Percentiles rank a stretch among this genome's conserved stretches.
Conservation (phyloP, 306 rosid species). For the Castanospermum australe region DNA sequence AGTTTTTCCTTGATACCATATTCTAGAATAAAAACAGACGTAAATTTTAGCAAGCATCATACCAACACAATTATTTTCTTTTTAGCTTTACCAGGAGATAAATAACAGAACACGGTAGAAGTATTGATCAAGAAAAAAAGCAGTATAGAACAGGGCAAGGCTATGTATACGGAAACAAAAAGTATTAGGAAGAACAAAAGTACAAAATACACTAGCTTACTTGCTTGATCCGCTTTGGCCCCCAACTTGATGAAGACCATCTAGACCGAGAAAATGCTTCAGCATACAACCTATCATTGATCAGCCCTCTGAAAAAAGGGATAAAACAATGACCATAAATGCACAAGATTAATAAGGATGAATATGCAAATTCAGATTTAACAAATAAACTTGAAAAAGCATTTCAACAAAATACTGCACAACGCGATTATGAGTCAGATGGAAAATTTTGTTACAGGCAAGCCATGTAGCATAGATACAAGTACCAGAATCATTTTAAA, state of each 20-base stretch:
- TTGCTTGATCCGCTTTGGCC: constrained; percentile 81
- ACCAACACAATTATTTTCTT: not conserved
- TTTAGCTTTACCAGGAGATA: not conserved
- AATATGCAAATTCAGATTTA: not conserved
- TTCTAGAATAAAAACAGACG: not conserved
- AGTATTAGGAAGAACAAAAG: not conserved
- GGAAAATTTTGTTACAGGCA: not conserved
- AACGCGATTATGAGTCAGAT: not conserved
- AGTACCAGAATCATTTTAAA: not conserved
- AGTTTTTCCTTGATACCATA: not conserved
- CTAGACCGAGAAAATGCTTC: constrained; percentile 72
- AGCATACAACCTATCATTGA: constrained; percentile 59
- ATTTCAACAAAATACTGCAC: not conserved
- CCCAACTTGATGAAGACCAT: constrained; percentile 95
- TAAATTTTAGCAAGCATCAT: not conserved
- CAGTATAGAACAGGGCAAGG: not conserved
- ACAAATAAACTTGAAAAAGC: not conserved
- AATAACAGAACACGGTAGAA: not conserved
- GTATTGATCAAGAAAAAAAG: not conserved
- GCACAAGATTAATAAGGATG: not conserved
- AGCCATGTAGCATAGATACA: not conserved
- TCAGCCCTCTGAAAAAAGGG: constrained; percentile 64
- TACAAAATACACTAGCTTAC: constrained; percentile 39
- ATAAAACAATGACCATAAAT: not conserved
- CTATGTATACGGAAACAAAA: not conserved